Base-by-base conservation (phyloP, 2,329 filamentous ascomycete species). In the Thelonectria discophora region DNA sequence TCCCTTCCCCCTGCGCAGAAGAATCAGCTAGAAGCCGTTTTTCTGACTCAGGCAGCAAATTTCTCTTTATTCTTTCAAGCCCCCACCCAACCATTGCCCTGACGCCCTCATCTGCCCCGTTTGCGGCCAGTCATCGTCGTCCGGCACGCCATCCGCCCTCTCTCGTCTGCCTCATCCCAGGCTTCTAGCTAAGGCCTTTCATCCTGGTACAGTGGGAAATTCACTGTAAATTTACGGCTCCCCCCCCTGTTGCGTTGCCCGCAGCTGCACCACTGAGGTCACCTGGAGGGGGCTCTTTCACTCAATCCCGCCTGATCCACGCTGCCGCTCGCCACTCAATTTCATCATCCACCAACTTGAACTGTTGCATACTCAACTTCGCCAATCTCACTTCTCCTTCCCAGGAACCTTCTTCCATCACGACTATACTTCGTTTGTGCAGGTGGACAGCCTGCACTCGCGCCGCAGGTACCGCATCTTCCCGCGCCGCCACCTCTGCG, bases 41-140 rank as follows among this genome's bases (percentile, higher is more conserved):
- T 70, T 70, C 64, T 75, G 73, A 76, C 75, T 76, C 73, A 77
- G 75, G 75, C 75, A 76, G 68, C 73, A 73, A 48, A 54, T 57
- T 54, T 58, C 45, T 53, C 34, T 6, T 24, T 24, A 3, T 24
- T 39, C 45, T 9, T 58, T 53, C 43, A 43, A 53, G 52, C 48
- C 58, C 51, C 49, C 43, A 37, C 27, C 34, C 30, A 15, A 15
- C 48, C 40, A 27, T n/a, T 47, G 47, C 21, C 20, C 18, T 30
- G 15, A 11, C 39, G 39, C 43, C 37, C 53, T 49, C 42, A 34
- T 17, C 34, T 24, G 30, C 20, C 15, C 20, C 46, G 54, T 27
- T 30, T 17, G 37, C 39, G 49, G 50, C 50, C 50, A 49, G 50
- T 49, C 45, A 59, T 20, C 34, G 34, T 53, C 32, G 11, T 42